Percentiles rank a stretch among this genome's conserved stretches.
Evolutionary conservation across 768 basidiomycete species (phyloP).

Genomic region (Boletus speciosus): DNA sequence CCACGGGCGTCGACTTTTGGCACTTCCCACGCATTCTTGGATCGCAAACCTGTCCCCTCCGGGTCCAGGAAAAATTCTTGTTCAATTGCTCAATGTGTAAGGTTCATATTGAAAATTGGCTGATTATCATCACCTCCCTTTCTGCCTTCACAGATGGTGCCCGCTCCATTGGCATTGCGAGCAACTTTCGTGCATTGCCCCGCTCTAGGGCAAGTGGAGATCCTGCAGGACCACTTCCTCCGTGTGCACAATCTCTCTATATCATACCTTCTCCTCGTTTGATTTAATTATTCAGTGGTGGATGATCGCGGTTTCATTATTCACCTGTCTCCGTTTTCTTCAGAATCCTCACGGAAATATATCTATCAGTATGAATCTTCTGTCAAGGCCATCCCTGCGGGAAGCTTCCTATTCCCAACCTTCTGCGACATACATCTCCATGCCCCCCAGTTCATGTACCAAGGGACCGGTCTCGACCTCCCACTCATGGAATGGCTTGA

Average conservation of each 20-base stretch:
- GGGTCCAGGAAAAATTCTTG: no score
- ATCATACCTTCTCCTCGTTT: neutral
- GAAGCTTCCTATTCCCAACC: conserved; percentile 71
- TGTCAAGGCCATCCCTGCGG: conserved; percentile 39
- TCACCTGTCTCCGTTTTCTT: conserved; percentile 41
- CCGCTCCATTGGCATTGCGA: conserved; percentile 27
- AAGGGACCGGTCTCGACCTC: conserved; percentile 81
- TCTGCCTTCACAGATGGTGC: conserved; percentile 9
- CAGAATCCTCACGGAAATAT: conserved; percentile 34
- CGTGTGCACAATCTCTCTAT: conserved; percentile 27
- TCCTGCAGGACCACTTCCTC: conserved; percentile 56
- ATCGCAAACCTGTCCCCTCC: no score
- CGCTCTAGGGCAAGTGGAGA: conserved; percentile 46
- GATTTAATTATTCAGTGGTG: conserved; percentile 26
- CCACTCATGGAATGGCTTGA: conserved; percentile 85
- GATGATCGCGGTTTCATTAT: conserved; percentile 47
- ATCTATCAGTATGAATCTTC: conserved; percentile 20
- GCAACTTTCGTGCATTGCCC: conserved; percentile 62
- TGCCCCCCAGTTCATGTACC: conserved; percentile 86
- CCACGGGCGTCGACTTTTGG: no score
- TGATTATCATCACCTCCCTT: neutral
- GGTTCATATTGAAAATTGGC: no score
- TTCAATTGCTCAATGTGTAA: no score
- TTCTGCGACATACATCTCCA: conserved; percentile 86
- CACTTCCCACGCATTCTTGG: no score